Evolutionary conservation across 352 stramenopile species (phyloP), one percentile per base, ranked within the genome.

Genomic region (Phytopythium helicoides): DNA sequence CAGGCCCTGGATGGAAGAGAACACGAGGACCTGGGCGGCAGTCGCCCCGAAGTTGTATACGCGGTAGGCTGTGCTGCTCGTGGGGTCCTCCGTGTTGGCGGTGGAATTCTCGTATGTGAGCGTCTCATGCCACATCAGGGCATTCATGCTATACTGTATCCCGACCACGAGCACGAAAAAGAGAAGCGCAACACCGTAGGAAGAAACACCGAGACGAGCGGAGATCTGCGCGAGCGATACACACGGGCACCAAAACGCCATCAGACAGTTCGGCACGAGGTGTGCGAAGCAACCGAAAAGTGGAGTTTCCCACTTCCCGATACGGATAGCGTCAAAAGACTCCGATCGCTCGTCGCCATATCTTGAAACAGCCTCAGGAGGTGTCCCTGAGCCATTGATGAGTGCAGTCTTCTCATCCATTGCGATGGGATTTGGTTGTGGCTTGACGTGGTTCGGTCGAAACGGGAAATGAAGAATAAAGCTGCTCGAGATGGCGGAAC

Each of bases 181-280:
- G 37, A 56, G 19, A 19, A 66, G 58, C 22, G 53, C 53, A 16
- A 58, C 35, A 47, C 52, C 58, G 53, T 71, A 71, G 26, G 58
- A 52, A 2, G 53, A 52, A 23, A 66, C 19, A 6, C 48, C 22
- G 44, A 66, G 16, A 10, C 40, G n/a, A 21, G 6, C 42, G 6
- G 55, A 60, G 45, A 81, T 68, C 41, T 81, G 71, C 1, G 67
- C 67, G 28, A 77, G 22, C 0, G 64, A 54, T 19, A 78, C 56
- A 31, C 66, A 80, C 8, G 66, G 60, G 37, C 65, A 73, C 25
- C 19, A 58, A 10, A 35, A 50, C 10, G 28, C 35, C 65, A 73
- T 73, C 39, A 31, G 46, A 48, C 56, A 70, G 35, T 70, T 73
- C 16, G 65, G 65, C 33, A 68, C 52, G 31, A 25, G 58, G 52